Conservation (phyloP, 2,329 filamentous ascomycete species). For the Epichloe baconii region DNA sequence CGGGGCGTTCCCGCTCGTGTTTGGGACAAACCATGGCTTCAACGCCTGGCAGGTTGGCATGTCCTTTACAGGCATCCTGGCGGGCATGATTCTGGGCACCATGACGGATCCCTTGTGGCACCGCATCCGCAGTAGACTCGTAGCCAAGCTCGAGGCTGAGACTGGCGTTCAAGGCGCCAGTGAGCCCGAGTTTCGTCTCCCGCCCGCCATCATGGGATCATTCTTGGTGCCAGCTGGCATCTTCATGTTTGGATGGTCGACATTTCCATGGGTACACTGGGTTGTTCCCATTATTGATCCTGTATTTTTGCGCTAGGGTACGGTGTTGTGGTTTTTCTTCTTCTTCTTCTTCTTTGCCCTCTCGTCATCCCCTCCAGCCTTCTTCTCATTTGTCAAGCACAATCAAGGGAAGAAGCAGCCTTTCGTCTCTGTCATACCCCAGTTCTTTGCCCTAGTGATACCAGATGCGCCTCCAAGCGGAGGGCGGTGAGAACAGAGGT, state of each 20-base stretch:
- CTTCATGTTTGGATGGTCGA: slow-evolving; percentile 84
- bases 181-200: slow-evolving; percentile 79
- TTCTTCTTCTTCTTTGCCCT: not conserved
- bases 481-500: not conserved
- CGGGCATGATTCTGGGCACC: slow-evolving; percentile 55
- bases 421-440: slow-evolving; percentile 5
- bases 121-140: slow-evolving; percentile 43
- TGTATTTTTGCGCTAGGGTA: slow-evolving; percentile 58
- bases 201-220: slow-evolving; percentile 61
- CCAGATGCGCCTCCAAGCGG: not conserved
- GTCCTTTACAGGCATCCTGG: slow-evolving; percentile 58
- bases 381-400: not conserved
- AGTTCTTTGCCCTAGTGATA: not conserved
- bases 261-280: slow-evolving; percentile 62
- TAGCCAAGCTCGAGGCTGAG: slow-evolving; percentile 37
- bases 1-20: slow-evolving; percentile 74
- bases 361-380: not conserved
- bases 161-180: slow-evolving; percentile 42
- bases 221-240: slow-evolving; percentile 67
- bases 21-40: slow-evolving; percentile 61
- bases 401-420: not conserved
- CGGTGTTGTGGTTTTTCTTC: slow-evolving; percentile 24
- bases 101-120: slow-evolving; percentile 53
- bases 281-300: slow-evolving; percentile 61
- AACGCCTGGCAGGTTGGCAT: slow-evolving; percentile 69